These are phyloP conservation scores for Cyclostephanos tholiformis DNA, from an alignment of 108 stramenopile species.

Conservation along the genomic window DNA sequence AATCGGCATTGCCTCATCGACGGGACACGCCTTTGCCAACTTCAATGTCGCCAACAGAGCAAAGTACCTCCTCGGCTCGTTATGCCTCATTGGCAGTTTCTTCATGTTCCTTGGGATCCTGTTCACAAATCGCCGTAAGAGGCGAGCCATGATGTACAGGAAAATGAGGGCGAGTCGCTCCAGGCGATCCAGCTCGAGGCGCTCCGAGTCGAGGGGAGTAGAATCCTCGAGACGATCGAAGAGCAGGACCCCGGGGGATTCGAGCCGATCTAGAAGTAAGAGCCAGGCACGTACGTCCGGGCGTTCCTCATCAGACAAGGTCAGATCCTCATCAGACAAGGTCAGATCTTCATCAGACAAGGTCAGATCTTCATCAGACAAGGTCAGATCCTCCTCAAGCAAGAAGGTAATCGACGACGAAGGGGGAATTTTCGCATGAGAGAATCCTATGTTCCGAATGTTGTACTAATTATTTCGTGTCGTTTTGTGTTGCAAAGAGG, in stretches of 20 bases:
- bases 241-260: conserved; percentile 6
- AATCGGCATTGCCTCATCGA: conserved; percentile 18
- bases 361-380: too few relatives aligned
- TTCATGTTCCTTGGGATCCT: conserved; percentile 91
- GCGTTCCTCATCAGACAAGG: background rate
- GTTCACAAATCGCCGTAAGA: conserved; percentile 82
- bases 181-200: conserved; percentile 39
- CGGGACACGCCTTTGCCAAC: conserved; percentile 29
- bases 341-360: too few relatives aligned
- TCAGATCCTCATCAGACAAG: too few relatives aligned
- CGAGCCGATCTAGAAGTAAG: conserved; percentile 46
- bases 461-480: too few relatives aligned
- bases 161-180: conserved; percentile 71
- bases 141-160: conserved; percentile 88
- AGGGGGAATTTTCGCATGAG: conserved; percentile 62
- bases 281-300: conserved; percentile 38
- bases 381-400: too few relatives aligned
- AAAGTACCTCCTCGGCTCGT: conserved; percentile 83
- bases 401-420: conserved; percentile 40
- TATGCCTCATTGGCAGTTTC: conserved; percentile 72
- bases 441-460: background rate
- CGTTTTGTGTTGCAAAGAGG: background rate
- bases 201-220: conserved; percentile 15
- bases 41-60: conserved; percentile 66
- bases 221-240: conserved; percentile 19